A percentile compares a stretch with the other conserved stretches of the same genome.
phyloP scores from a whole-genome alignment of 2,329 filamentous ascomycete genomes.

The Ceratocystis cacaofunesta region DNA sequence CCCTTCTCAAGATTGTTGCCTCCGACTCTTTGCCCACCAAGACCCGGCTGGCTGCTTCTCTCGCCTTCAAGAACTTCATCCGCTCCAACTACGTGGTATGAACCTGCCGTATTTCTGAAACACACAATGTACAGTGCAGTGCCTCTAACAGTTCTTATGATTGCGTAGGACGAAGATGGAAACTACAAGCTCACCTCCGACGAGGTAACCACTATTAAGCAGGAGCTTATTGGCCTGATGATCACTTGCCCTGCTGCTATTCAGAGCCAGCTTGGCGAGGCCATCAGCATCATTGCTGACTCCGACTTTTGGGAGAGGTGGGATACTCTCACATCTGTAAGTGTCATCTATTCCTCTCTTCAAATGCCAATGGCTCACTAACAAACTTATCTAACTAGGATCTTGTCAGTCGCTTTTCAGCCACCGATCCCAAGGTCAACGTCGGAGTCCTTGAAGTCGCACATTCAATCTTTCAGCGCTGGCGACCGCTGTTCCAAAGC shows the following conservation, averaged over 20 bases:
- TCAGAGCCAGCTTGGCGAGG: slow-evolving; percentile 87
- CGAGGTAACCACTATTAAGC: slow-evolving; percentile 84
- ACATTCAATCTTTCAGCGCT: slow-evolving; percentile 93
- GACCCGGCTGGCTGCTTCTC: slow-evolving; percentile 70
- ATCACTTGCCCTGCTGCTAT: slow-evolving; percentile 76
- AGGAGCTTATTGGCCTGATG: slow-evolving; percentile 91
- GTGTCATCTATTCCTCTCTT: neutral
- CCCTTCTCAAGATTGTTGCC: slow-evolving; percentile 79
- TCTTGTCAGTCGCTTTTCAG: slow-evolving; percentile 72
- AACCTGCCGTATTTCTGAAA: neutral
- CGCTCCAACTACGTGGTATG: slow-evolving; percentile 75
- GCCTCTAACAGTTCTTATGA: neutral
- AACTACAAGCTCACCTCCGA: slow-evolving; percentile 72
- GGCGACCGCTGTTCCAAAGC: slow-evolving; percentile 85
- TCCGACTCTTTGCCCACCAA: slow-evolving; percentile 56
- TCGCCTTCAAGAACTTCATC: slow-evolving; percentile 99
- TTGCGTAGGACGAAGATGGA: slow-evolving; percentile 65
- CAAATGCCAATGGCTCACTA: neutral
- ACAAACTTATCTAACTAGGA: slow-evolving; percentile 36
- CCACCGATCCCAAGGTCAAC: slow-evolving; percentile 69
- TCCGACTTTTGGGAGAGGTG: slow-evolving; percentile 94
- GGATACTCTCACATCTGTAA: slow-evolving; percentile 63
- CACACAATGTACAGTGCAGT: neutral
- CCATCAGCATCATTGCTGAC: slow-evolving; percentile 92
- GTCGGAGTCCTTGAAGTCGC: slow-evolving; percentile 92